A percentile compares a stretch with the other conserved stretches of the same genome.
Evolutionary conservation across 495 filamentous ascomycete genomes (phyloP).

Genomic region (Aspergillus incahuasiensis): DNA sequence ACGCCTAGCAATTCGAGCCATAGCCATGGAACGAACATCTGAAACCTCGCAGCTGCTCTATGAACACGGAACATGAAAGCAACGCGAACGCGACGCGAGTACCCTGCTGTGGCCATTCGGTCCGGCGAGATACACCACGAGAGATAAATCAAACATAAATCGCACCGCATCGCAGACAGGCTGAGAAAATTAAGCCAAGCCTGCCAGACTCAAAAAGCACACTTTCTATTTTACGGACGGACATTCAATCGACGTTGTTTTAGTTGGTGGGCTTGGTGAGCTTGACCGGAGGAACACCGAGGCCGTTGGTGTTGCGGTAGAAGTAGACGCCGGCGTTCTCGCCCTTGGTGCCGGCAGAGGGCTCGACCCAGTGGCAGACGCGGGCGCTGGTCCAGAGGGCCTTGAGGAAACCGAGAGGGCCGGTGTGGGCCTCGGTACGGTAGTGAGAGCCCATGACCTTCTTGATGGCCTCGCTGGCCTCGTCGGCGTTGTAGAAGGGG

Average conservation of each 20-base stretch:
- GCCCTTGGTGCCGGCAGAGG: slow-evolving; percentile 59
- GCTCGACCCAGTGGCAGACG: slow-evolving; percentile 54
- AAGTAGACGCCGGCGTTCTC: slow-evolving; percentile 51
- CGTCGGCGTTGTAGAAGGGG: slow-evolving; percentile 59
- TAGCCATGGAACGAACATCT: not conserved
- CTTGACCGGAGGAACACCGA: slow-evolving; percentile 61
- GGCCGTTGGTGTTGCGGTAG: slow-evolving; percentile 64
- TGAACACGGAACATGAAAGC: too few species aligned
- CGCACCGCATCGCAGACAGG: not conserved
- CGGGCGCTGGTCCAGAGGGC: slow-evolving; percentile 51
- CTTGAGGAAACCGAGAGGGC: slow-evolving; percentile 50
- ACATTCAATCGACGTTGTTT: not conserved
- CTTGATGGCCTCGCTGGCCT: slow-evolving; percentile 57
- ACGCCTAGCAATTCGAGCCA: not conserved
- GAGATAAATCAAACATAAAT: slow-evolving; percentile 8
- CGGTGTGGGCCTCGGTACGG: slow-evolving; percentile 48
- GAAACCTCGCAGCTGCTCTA: slow-evolving; percentile 12
- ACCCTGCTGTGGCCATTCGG: slow-evolving; percentile 20
- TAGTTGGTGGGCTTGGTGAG: slow-evolving; percentile 28
- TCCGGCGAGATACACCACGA: slow-evolving; percentile 26
- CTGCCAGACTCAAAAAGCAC: slow-evolving; percentile 2
- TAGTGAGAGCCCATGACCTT: slow-evolving; percentile 54
- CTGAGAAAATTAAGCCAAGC: not conserved
- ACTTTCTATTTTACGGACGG: slow-evolving; percentile 17
- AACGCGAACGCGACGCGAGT: not conserved